A percentile compares a stretch with the other conserved stretches of the same genome.
These are phyloP conservation scores for Kokia cookei DNA, from an alignment of 441 rosid species.

Conservation along the genomic window DNA sequence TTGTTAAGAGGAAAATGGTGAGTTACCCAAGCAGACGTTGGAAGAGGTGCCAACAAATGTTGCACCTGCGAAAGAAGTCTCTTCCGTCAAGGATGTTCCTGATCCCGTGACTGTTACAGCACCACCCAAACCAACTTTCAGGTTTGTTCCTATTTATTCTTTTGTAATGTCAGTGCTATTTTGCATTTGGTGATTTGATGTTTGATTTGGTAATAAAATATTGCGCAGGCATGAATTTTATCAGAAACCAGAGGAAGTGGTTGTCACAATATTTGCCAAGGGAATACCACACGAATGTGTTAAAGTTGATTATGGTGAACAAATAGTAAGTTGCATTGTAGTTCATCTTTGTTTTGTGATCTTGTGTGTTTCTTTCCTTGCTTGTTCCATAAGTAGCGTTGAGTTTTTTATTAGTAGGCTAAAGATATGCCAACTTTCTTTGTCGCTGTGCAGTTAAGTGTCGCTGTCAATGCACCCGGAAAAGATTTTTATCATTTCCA, in stretches of 20 bases:
- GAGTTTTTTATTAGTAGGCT: background rate
- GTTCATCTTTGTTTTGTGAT: background rate
- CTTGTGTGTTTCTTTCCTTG: background rate
- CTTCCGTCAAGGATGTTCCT: conserved; percentile 11
- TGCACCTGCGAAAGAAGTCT: conserved; percentile 13
- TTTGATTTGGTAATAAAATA: conserved; percentile 4
- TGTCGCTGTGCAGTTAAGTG: conserved; percentile 59
- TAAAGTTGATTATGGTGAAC: conserved; percentile 62
- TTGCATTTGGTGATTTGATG: background rate
- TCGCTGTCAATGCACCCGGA: conserved; percentile 58
- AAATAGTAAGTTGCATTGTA: conserved; percentile 41
- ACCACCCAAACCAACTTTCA: conserved; percentile 48
- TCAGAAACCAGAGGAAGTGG: conserved; percentile 76
- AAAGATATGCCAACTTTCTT: background rate
- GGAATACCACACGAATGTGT: conserved; percentile 46
- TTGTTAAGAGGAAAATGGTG: conserved; percentile 27
- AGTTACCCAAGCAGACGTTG: conserved; percentile 8
- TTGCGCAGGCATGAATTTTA: conserved; percentile 63
- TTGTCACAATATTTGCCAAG: conserved; percentile 71
- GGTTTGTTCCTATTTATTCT: conserved; percentile 29
- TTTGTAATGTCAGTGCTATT: background rate
- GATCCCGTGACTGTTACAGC: conserved; percentile 7
- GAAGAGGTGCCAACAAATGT: conserved; percentile 13
- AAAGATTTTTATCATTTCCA: conserved; percentile 75
- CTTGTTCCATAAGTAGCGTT: background rate